Percentiles rank a stretch among this genome's conserved stretches.
phyloP scores from a whole-genome alignment of 2,329 filamentous ascomycete genomes.

The Cladosporium sp. region DNA sequence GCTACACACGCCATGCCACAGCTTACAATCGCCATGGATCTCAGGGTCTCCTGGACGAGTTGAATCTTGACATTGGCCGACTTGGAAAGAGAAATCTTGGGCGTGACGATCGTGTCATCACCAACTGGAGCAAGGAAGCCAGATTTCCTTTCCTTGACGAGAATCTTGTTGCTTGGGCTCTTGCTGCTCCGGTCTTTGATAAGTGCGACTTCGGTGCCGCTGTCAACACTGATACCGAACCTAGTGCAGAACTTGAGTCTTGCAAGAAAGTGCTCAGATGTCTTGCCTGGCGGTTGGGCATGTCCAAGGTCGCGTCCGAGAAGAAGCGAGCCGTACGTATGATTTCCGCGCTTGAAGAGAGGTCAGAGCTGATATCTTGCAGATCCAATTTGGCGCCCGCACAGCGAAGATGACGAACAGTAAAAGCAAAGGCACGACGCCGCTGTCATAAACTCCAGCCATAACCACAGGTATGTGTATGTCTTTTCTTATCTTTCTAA shows the following conservation, averaged over 20 bases:
- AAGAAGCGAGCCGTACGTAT: slow-evolving; percentile 83
- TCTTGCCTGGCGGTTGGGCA: slow-evolving; percentile 71
- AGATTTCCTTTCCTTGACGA: slow-evolving; percentile 93
- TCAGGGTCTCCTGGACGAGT: slow-evolving; percentile 72
- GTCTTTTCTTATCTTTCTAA: neutral
- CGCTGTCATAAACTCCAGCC: slow-evolving; percentile 32
- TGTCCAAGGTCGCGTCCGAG: slow-evolving; percentile 73
- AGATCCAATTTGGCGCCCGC: slow-evolving; percentile 49
- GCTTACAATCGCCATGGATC: slow-evolving; percentile 74
- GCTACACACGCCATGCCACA: slow-evolving; percentile 80
- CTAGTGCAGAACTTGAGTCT: slow-evolving; percentile 60
- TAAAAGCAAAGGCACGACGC: slow-evolving; percentile 51
- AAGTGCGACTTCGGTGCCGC: slow-evolving; percentile 76
- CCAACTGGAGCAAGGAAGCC: slow-evolving; percentile 84
- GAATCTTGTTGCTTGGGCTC: slow-evolving; percentile 76
- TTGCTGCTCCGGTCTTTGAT: slow-evolving; percentile 72
- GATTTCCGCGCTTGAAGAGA: neutral
- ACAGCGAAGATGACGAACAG: slow-evolving; percentile 53
- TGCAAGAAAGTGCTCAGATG: slow-evolving; percentile 81
- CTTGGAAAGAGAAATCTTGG: slow-evolving; percentile 94
- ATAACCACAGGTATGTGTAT: slow-evolving; percentile 28
- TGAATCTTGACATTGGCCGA: slow-evolving; percentile 80
- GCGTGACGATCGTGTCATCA: slow-evolving; percentile 87
- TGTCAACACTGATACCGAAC: slow-evolving; percentile 30
- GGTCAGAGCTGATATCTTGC: slow-evolving; percentile 20